Conservation (phyloP, 768 basidiomycete genomes). For the Panus rudis region DNA sequence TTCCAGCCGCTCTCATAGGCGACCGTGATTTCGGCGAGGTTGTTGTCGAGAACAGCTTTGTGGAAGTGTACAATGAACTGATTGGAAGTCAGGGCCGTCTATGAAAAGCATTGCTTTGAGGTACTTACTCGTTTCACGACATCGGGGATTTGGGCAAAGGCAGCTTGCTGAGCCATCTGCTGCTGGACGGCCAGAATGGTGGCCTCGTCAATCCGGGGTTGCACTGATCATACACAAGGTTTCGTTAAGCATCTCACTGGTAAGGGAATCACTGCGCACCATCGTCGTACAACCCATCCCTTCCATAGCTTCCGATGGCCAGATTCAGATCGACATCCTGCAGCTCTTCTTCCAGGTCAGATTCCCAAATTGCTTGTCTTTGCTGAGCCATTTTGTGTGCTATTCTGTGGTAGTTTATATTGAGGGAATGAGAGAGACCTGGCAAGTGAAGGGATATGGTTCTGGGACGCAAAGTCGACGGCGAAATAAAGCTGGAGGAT, state of each 20-base stretch:
- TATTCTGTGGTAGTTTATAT: not conserved
- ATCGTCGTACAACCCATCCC: constrained; percentile 61
- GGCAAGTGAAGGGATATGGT: not conserved
- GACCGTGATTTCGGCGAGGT: constrained; percentile 82
- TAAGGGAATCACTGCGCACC: constrained; percentile 27
- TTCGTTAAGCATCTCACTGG: too few relatives aligned
- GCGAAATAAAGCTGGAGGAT: not conserved
- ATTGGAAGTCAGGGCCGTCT: not conserved
- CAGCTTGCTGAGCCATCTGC: constrained; percentile 77
- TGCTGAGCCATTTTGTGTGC: constrained; percentile 45
- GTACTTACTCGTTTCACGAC: constrained; percentile 75
- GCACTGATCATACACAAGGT: constrained; percentile 27
- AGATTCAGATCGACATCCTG: constrained; percentile 65
- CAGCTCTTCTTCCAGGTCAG: constrained; percentile 71
- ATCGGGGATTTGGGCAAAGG: constrained; percentile 79
- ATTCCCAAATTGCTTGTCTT: constrained; percentile 69
- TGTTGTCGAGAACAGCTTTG: constrained; percentile 86
- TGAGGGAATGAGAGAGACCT: not conserved
- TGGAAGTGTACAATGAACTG: constrained; percentile 96
- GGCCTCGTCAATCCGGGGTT: constrained; percentile 65
- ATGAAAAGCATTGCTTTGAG: not conserved
- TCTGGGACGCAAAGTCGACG: not conserved
- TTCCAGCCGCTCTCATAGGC: constrained; percentile 99
- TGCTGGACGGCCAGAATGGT: constrained; percentile 71
- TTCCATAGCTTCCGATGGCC: constrained; percentile 63